These are phyloP conservation scores for Piper betle DNA, from an alignment of 164 flowering plant genomes.

Conservation along the genomic window DNA sequence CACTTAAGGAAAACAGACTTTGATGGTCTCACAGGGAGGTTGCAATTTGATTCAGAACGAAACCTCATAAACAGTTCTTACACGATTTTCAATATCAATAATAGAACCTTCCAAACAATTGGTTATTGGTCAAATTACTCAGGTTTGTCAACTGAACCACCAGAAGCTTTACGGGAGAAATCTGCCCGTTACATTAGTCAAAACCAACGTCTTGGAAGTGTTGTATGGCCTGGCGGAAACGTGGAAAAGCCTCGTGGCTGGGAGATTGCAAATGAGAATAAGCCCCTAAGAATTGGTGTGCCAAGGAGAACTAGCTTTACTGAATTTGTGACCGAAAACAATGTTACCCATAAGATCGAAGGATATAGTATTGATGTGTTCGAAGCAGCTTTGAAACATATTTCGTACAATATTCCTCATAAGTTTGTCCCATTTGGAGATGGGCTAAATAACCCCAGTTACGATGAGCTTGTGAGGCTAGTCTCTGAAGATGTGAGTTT, in stretches of 20 bases:
- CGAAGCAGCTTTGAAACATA: slow-evolving; percentile 28
- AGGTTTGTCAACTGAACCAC: slow-evolving; percentile 38
- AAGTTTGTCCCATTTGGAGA: slow-evolving; percentile 43
- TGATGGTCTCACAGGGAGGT: slow-evolving; percentile 43
- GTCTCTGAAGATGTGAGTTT: slow-evolving; percentile 50
- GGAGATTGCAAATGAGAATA: slow-evolving; percentile 36
- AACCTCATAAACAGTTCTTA: slow-evolving; percentile 26
- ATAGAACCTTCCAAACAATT: slow-evolving; percentile 15
- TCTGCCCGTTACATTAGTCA: slow-evolving; percentile 1
- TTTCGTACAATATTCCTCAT: slow-evolving; percentile 54
- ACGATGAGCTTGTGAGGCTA: slow-evolving; percentile 34
- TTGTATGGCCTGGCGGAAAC: slow-evolving; percentile 56
- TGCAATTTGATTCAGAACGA: slow-evolving; percentile 34
- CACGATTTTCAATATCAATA: slow-evolving; percentile 39
- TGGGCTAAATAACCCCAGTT: slow-evolving; percentile 53
- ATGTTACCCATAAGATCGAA: slow-evolving; percentile 17
- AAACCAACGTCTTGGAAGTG: slow-evolving; percentile 25
- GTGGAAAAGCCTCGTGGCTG: slow-evolving; percentile 59
- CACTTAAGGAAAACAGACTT: slow-evolving; percentile 31
- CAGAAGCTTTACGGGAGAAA: slow-evolving; percentile 14
- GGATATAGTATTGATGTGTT: slow-evolving; percentile 78
- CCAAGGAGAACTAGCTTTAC: slow-evolving; percentile 47
- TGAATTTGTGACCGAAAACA: slow-evolving; percentile 35
- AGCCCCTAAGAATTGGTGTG: slow-evolving; percentile 47
- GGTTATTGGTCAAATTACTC: slow-evolving; percentile 56